A percentile compares a stretch with the other conserved stretches of the same genome.
phyloP scores from a whole-genome alignment of 169 alveolate genomes.

The Theileria parva region DNA sequence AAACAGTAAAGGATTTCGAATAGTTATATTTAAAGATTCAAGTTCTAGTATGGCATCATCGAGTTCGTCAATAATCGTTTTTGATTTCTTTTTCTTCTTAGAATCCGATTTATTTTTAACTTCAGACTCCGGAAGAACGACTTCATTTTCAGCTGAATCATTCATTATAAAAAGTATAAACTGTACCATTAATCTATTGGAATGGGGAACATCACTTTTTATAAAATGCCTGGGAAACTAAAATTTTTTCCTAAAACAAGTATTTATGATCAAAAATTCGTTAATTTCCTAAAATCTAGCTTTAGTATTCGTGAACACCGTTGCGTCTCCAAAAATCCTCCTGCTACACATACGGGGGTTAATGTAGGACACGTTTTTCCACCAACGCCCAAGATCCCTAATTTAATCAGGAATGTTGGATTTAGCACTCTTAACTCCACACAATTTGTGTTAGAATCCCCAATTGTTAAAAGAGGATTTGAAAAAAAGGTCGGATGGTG shows the following conservation, averaged over 20 bases:
- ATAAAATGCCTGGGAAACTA: not conserved
- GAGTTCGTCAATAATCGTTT: not conserved
- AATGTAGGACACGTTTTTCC: not conserved
- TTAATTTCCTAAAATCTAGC: not conserved
- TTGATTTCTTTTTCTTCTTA: conserved; percentile 44
- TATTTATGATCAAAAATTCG: not conserved
- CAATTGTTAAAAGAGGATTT: conserved; percentile 18
- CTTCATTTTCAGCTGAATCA: conserved; percentile 16
- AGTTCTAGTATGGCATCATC: conserved; percentile 51
- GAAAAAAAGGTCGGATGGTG: conserved; percentile 56
- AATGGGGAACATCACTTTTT: conserved; percentile 2
- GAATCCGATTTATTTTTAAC: conserved; percentile 14
- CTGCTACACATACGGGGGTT: not conserved
- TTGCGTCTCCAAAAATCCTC: not conserved
- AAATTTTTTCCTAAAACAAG: conserved; percentile 1
- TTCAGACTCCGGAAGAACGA: conserved; percentile 4
- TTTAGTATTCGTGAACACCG: not conserved
- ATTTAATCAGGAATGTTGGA: not conserved
- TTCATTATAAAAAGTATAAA: conserved; percentile 11
- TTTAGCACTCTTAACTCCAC: conserved; percentile 5
- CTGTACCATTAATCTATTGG: not conserved
- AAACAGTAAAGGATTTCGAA: conserved; percentile 34
- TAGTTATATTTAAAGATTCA: conserved; percentile 30
- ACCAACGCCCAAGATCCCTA: not conserved
- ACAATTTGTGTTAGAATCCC: conserved; percentile 9